Conservation (phyloP, 192 early-diverging fungal genomes). For the Jimgerdemannia lactiflua region DNA sequence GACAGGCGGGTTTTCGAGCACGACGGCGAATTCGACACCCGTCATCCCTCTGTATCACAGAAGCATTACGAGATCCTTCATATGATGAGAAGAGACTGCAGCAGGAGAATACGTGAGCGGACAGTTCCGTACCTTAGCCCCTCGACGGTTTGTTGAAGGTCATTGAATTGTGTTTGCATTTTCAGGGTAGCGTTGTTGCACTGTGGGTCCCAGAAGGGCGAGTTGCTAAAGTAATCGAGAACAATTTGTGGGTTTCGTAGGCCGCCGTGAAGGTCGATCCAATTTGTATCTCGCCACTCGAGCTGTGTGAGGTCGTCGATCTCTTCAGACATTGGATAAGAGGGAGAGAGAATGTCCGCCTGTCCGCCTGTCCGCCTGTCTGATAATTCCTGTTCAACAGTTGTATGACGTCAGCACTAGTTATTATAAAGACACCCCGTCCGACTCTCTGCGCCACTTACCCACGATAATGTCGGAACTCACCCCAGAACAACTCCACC, state of each 20-base stretch:
- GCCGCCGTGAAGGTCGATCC: slow-evolving; percentile 62
- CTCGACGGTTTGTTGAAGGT: slow-evolving; percentile 50
- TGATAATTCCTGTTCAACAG: too few species aligned
- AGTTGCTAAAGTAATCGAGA: slow-evolving; percentile 76
- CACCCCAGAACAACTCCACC: too few species aligned
- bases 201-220: slow-evolving; percentile 79
- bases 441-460: too few species aligned
- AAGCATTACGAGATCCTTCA: neutral
- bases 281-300: slow-evolving; percentile 63
- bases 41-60: slow-evolving; percentile 54
- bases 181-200: slow-evolving; percentile 76
- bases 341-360: neutral
- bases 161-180: slow-evolving; percentile 85
- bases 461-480: too few species aligned
- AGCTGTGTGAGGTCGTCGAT: slow-evolving; percentile 53
- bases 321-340: slow-evolving; percentile 20
- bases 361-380: too few species aligned
- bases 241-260: slow-evolving; percentile 70
- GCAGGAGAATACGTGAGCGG: neutral
- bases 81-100: neutral
- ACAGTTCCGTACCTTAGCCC: slow-evolving; percentile 16
- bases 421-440: too few species aligned
- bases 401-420: too few species aligned
- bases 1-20: slow-evolving; percentile 61
- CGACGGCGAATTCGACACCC: slow-evolving; percentile 74